These are phyloP conservation scores for Thalia dealbata DNA, from an alignment of 176 grass and related monocot species.

Conservation along the genomic window DNA sequence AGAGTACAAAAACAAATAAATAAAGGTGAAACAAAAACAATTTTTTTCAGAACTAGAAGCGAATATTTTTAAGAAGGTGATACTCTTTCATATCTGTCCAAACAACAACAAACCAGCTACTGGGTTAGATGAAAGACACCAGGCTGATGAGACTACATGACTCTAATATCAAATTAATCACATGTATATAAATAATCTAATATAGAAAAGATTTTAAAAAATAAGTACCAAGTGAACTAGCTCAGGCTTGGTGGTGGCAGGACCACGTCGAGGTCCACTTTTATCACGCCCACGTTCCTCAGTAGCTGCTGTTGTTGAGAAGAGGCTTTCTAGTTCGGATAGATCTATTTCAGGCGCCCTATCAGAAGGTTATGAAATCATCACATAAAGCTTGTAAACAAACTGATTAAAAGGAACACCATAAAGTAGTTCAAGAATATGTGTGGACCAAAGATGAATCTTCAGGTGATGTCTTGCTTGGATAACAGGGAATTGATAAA, in stretches of 20 bases:
- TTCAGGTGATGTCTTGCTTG: background rate
- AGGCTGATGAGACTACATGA: background rate
- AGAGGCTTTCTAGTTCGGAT: conserved; percentile 68
- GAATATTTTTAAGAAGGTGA: too few species aligned
- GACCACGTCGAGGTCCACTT: conserved; percentile 48
- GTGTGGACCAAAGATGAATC: too few species aligned
- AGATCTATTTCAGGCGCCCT: conserved; percentile 81
- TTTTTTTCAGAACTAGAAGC: too few species aligned
- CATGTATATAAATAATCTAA: background rate
- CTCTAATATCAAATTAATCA: background rate
- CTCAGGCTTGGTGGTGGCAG: conserved; percentile 72
- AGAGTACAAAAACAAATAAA: too few species aligned
- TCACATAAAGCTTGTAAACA: background rate
- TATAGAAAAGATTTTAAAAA: background rate
- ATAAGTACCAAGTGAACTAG: conserved; percentile 72
- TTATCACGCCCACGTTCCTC: conserved; percentile 45
- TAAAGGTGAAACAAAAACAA: too few species aligned
- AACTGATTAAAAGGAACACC: conserved; percentile 5
- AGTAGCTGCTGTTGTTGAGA: conserved; percentile 50
- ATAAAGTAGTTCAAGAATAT: background rate
- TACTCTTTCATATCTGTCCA: too few species aligned
- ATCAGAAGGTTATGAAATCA: conserved; percentile 17
- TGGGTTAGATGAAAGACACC: too few species aligned
- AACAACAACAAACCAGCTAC: too few species aligned
- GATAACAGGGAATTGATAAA: background rate